Evolutionary conservation across 345 rosid species (phyloP).

Genomic region (Arabidopsis suecica): DNA sequence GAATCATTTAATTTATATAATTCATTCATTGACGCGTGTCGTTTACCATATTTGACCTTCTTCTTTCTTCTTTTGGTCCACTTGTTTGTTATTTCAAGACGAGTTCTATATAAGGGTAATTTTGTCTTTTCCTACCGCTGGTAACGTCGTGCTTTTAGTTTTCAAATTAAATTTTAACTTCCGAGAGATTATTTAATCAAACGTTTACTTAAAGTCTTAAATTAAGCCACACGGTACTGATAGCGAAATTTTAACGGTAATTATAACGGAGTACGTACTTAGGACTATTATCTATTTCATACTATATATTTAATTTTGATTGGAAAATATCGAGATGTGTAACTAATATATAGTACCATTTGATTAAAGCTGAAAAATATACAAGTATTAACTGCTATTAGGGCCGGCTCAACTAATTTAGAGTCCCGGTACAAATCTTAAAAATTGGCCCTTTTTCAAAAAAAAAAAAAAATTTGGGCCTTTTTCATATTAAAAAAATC

Average conservation of each 20-base stretch:
- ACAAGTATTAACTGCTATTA: too few relatives aligned
- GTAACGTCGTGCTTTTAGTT: conserved; percentile 17
- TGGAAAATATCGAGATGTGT: not conserved
- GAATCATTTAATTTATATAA: not conserved
- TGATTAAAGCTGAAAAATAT: too few relatives aligned
- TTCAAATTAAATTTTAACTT: not conserved
- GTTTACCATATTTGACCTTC: conserved; percentile 44
- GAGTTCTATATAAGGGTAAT: not conserved
- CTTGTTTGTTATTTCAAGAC: not conserved
- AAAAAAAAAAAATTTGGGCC: too few relatives aligned
- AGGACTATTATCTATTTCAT: too few relatives aligned
- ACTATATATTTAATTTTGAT: not conserved
- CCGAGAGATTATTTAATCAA: too few relatives aligned
- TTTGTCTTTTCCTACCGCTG: not conserved
- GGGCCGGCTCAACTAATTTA: too few relatives aligned
- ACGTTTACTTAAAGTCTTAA: not conserved
- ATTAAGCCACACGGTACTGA: conserved; percentile 38
- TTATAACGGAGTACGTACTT: not conserved
- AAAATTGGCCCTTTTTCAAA: too few relatives aligned
- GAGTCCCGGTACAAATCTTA: too few relatives aligned
- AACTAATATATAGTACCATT: not conserved
- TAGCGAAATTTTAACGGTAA: conserved; percentile 18
- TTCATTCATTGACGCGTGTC: conserved; percentile 35
- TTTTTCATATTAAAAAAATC: too few relatives aligned
- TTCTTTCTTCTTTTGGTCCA: not conserved